phyloP scores from a whole-genome alignment of 1,284 basidiomycete genomes.

The Trametes polyzona region DNA sequence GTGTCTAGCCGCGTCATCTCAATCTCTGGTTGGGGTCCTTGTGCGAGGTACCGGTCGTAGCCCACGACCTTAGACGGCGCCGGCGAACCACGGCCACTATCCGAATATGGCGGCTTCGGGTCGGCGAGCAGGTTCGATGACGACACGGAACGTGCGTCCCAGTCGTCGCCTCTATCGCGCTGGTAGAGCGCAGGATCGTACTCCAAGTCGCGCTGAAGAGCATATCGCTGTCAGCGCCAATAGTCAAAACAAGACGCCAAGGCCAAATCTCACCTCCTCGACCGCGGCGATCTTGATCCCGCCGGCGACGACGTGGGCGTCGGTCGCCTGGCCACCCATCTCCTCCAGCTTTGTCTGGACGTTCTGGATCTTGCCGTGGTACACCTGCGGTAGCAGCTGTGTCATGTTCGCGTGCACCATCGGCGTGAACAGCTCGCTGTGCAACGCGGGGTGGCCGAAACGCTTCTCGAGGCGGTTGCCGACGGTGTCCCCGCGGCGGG shows the following conservation, averaged over 20 bases:
- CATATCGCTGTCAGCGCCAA: background rate
- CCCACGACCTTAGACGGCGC: conserved; percentile 41
- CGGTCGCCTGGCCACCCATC: conserved; percentile 75
- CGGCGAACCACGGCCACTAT: conserved; percentile 47
- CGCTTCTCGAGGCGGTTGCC: conserved; percentile 78
- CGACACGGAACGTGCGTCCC: conserved; percentile 74
- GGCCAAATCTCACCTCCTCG: conserved; percentile 54
- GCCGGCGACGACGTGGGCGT: conserved; percentile 70
- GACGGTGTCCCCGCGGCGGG: conserved; percentile 67
- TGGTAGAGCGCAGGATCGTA: conserved; percentile 76
- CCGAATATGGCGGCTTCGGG: conserved; percentile 49
- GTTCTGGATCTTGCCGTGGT: conserved; percentile 68
- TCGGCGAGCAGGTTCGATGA: conserved; percentile 57
- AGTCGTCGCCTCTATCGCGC: conserved; percentile 82
- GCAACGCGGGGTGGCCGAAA: conserved; percentile 85
- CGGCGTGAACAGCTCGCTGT: conserved; percentile 82
- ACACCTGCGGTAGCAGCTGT: conserved; percentile 73
- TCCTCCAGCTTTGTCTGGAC: conserved; percentile 70
- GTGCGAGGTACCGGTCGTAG: conserved; percentile 61
- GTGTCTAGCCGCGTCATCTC: conserved; percentile 58
- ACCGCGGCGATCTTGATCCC: conserved; percentile 81
- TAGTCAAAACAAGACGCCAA: background rate
- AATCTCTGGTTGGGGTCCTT: conserved; percentile 50
- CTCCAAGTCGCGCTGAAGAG: conserved; percentile 63
- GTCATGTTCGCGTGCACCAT: conserved; percentile 89